Evolutionary conservation across 108 stramenopile species (phyloP), one percentile per base, ranked within the genome.

Genomic region (Nannochloropsis salina): DNA sequence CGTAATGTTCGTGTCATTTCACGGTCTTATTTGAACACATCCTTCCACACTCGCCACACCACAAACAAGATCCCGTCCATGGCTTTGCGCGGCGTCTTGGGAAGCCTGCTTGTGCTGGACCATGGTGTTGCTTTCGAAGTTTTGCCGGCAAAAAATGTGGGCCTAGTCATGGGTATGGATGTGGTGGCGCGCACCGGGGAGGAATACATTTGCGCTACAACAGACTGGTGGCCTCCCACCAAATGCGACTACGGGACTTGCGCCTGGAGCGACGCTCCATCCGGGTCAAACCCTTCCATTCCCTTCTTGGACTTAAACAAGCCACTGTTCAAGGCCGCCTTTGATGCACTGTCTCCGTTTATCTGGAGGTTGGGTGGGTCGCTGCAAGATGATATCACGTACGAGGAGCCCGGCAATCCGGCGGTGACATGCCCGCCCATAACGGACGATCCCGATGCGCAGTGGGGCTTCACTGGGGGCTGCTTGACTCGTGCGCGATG

Each of bases 181-280:
- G n/a, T 74, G 20, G n/a, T 74, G 15, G 61, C 61, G 20, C 15
- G 61, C 20, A 74, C 61, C 15, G 61, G 61, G 15, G 61, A 74
- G 61, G 61, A 74, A 4, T 82, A 82, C 44, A 82, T 82, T 20
- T 82, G 82, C 44, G 44, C 82, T n/a, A 82, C 82, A 21, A 43
- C 44, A 20, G 82, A 82, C 82, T 82, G 82, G 82, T 82, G 82
- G 82, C 82, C 82, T 9, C 42, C 44, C 44, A 82, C 18, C 44
- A 82, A 82, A 21, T 82, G 82, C 82, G 82, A 82, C 44, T 44
- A 45, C 21, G 82, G 44, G 44, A 9, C 20, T 21, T 43, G 82
- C 20, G 44, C 42, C 42, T 82, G 44, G 82, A 82, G 44, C 82
- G 20, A 45, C 44, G 21, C 82, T 20, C 44, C 61, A 4, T 74